Base-by-base conservation (phyloP, 495 filamentous ascomycete genomes). In the Poronia punctata region DNA sequence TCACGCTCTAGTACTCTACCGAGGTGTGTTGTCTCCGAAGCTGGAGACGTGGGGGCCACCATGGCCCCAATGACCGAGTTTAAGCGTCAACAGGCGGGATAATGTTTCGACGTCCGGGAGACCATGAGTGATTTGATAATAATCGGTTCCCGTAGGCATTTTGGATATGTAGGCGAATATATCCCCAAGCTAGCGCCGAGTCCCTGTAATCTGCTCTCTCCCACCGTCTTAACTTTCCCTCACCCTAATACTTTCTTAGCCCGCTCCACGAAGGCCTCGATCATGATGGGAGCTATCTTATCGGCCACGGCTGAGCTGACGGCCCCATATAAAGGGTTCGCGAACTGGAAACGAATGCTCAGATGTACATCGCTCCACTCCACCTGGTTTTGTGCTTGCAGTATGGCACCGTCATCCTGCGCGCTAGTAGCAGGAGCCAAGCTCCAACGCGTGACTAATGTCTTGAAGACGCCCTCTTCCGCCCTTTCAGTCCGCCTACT, bases 221-320 rank as follows among this genome's bases (percentile, higher is more conserved):
- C n/a, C n/a, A n/a, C n/a, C n/a, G n/a, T n/a, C n/a, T n/a, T n/a
- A n/a, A n/a, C n/a, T n/a, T 15, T 20, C 16, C 19, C 3, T 53
- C 36, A 55, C 35, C 44, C 49, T 15, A 50, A 29, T 7, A 38
- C 15, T 21, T 45, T 67, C 64, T 68, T 66, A 27, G 85, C 84
- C 56, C 86, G 70, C 67, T 72, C 74, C 70, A 95, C 88, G 72
- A 97, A 98, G 20, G 92, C 92, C 65, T 83, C 78, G 53, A 98
- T 82, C 89, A 98, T 92, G 36, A 83, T 67, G 8, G 74, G 76
- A 17, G 84, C 90, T 53, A 95, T 82, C 64, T 84, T 85, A 28
- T 84, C 86, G 53, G 84, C 85, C 30, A 89, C 75, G 18, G 82
- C 82, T 36, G 78, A 67, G 61, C 87, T 90, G 50, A 95, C 62